Base-by-base conservation (phyloP, 805 yeast genomes). In the Vanderwaltozyma tropicalis region DNA sequence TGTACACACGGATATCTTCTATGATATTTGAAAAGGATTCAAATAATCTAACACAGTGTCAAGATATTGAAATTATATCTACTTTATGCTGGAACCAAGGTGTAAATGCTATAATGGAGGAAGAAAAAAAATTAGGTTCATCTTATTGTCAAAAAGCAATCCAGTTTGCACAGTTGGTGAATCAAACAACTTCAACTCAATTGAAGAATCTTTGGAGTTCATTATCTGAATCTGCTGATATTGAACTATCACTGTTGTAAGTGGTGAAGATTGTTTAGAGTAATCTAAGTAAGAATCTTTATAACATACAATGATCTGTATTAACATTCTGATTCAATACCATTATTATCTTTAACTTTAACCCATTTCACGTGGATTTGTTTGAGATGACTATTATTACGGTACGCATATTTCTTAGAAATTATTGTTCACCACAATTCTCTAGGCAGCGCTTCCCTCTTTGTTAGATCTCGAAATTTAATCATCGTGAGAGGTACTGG, bases 41-140 rank as follows among this genome's bases (percentile, higher is more conserved):
- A 22, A 45, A 19, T 28, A 27, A 22, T 22, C 49, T 46, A 12
- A 42, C 34, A 0, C 44, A 39, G 9, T 40, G 39, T 31, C 41
- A 53, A 41, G 68, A 64, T 35, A 35, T 62, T 24, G 68, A 65
- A 44, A 57, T 59, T 57, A 41, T 67, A 8, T 52, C 64, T 1
- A 58, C 63, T 2, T 44, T 51, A 1, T 50, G 61, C 31, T 67
- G 71, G 71, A 66, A 67, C 33, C 45, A 46, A 30, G 69, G 69
- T 1, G 59, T 66, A 4, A 52, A 48, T 15, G 27, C 37, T 3
- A 41, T 59, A 19, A 50, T 51, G 26, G 42, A 41, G 6, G 55
- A 47, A 3, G 45, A 55, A 2, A 47, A 45, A 16, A 16, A 31
- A 1, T 35, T 37, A 12, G 62, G 62, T 2, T 35, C 41, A 2